These are phyloP conservation scores for Aegilops umbellulata DNA, from an alignment of 176 grass and related monocot genomes.

Conservation along the genomic window DNA sequence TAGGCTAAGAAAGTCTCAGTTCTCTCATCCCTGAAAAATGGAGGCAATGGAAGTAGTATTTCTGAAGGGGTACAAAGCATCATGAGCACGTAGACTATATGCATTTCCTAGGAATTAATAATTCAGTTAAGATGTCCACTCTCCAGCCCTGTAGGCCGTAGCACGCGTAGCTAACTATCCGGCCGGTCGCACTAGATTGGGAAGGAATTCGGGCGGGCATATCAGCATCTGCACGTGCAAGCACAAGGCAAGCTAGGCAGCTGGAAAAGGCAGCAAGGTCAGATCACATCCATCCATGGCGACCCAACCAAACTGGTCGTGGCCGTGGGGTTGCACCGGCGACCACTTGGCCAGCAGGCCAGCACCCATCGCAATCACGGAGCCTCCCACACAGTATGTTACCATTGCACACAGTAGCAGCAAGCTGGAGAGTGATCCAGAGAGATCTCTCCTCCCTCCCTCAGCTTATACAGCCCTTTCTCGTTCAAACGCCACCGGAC, in stretches of 20 bases:
- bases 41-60: too few species aligned
- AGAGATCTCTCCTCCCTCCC: constrained; percentile 2
- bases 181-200: background rate
- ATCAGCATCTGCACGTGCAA: background rate
- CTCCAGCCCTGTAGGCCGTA: background rate
- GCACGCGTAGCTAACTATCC: background rate
- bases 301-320: background rate
- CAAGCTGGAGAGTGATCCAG: constrained; percentile 16
- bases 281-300: constrained; percentile 2
- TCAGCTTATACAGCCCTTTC: background rate
- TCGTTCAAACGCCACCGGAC: background rate
- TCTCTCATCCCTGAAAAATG: too few species aligned
- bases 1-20: background rate
- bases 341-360: background rate
- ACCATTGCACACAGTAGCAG: background rate
- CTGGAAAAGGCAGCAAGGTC: constrained; percentile 10
- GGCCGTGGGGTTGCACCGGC: background rate
- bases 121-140: too few species aligned
- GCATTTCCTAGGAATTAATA: too few species aligned
- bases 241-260: background rate
- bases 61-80: too few species aligned
- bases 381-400: background rate
- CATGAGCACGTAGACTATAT: too few species aligned
- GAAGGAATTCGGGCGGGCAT: background rate
- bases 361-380: background rate